Evolutionary conservation across 768 basidiomycete genomes (phyloP), one percentile per base, ranked within the genome.

Genomic region (Tubosaeta sp.): DNA sequence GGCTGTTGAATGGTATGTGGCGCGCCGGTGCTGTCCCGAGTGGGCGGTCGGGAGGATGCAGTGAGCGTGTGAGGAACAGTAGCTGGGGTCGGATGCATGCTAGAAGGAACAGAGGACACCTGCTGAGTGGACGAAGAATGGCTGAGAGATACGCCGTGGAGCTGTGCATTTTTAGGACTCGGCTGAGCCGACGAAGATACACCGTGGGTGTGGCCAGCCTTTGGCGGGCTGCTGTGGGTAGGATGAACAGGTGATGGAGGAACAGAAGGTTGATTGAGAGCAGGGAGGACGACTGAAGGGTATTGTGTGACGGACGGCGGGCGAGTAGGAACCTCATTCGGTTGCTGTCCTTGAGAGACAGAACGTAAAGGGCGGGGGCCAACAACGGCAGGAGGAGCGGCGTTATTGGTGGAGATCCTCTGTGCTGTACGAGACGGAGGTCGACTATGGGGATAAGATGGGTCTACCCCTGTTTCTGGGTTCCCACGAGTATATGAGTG

Each of bases 361-460:
- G 68, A 64, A 53, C 67, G 68, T 31, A 48, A 33, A 49, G 69
- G 59, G 27, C 69, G 65, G 10, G 63, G 62, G 4, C 67, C 69
- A 47, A 50, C 43, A 16, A 69, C 61, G 41, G 55, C 49, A 41
- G 62, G 59, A 46, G 68, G 65, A 26, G 50, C 54, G 6, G 7
- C 6, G 31, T 55, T 62, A 34, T 55, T 57, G 17, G 48, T 5
- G 12, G 68, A 57, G n/a, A 39, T 47, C 54, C 59, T 64, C 31
- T 64, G 61, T 3, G 65, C 53, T 34, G 63, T 54, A 39, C 61
- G 69, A 31, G 66, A 66, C 7, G 63, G 60, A 29, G 69, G 63
- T 35, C 62, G 58, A 22, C 56, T 65, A 41, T 62, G 58, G 16
- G 55, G 56, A 58, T 60, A 39, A 5, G 60, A 51, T 32, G 54